These are phyloP conservation scores for Ophiostoma sp. DNA, from an alignment of 2,329 filamentous ascomycete genomes.

Conservation along the genomic window DNA sequence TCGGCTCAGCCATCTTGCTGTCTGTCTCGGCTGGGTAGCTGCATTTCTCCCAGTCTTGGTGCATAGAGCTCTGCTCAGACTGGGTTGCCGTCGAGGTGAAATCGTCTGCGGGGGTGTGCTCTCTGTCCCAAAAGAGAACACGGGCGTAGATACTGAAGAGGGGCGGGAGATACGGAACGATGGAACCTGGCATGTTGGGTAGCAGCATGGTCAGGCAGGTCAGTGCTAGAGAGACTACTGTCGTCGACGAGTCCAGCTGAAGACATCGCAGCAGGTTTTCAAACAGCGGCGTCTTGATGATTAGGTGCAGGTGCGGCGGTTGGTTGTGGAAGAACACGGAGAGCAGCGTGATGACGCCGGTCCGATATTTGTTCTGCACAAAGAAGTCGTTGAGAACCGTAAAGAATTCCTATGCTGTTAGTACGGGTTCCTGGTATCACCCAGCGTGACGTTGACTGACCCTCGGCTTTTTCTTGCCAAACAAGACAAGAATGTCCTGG, in stretches of 20 bases:
- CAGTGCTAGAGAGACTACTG: conserved; percentile 67
- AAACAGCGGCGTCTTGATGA: conserved; percentile 67
- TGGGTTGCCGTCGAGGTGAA: conserved; percentile 2
- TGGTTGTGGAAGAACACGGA: conserved; percentile 68
- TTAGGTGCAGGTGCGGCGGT: conserved; percentile 71
- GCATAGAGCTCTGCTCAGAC: conserved; percentile 26
- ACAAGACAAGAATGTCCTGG: conserved; percentile 49
- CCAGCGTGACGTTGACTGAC: no score
- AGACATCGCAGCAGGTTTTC: conserved; percentile 66
- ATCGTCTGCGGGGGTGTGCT: conserved; percentile 40
- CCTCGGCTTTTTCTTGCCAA: conserved; percentile 64
- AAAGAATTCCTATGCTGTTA: background rate
- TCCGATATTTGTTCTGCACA: conserved; percentile 57
- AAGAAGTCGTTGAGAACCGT: conserved; percentile 60
- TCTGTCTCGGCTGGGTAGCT: conserved; percentile 54
- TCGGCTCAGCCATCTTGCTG: conserved; percentile 54
- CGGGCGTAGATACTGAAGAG: conserved; percentile 79
- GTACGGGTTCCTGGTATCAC: no score
- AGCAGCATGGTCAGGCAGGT: conserved; percentile 75
- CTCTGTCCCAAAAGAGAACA: conserved; percentile 70
- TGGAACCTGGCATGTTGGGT: conserved; percentile 69
- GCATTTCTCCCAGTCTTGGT: conserved; percentile 57
- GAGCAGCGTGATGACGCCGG: conserved; percentile 60
- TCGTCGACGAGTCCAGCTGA: conserved; percentile 71
- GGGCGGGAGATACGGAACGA: conserved; percentile 62